Percentiles rank a stretch among this genome's conserved stretches.
Conservation (phyloP, 257 asterid species). For the Solanum habrochaites region DNA sequence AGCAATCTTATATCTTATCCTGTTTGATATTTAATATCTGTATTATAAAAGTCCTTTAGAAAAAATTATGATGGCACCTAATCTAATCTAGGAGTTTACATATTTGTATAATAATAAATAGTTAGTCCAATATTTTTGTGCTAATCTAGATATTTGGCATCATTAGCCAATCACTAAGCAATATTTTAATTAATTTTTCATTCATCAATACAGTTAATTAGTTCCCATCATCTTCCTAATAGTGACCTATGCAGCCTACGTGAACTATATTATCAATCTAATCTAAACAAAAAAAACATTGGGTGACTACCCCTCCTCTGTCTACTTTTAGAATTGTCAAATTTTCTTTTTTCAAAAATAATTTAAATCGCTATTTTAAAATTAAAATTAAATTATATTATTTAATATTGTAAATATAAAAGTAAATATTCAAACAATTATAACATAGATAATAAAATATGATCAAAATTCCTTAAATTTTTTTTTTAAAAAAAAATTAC, state of each 20-base stretch:
- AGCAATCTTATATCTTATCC: background rate
- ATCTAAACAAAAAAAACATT: too few relatives aligned
- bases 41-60: background rate
- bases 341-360: fast-evolving
- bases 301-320: fast-evolving
- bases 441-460: too few relatives aligned
- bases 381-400: too few relatives aligned
- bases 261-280: background rate
- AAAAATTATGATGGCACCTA: background rate
- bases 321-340: too few relatives aligned
- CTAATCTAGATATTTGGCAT: background rate
- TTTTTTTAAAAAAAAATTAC: too few relatives aligned
- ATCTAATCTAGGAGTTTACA: background rate
- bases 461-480: too few relatives aligned
- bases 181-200: background rate
- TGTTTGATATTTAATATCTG: background rate
- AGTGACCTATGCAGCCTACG: background rate
- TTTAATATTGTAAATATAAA: too few relatives aligned
- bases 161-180: background rate
- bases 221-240: background rate
- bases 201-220: too few relatives aligned
- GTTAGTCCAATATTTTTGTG: background rate
- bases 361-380: too few relatives aligned
- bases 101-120: too few relatives aligned
- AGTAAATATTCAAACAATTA: too few relatives aligned